Evolutionary conservation across 1,284 basidiomycete genomes (phyloP).

Genomic region (Quambalaria eucalypti): DNA sequence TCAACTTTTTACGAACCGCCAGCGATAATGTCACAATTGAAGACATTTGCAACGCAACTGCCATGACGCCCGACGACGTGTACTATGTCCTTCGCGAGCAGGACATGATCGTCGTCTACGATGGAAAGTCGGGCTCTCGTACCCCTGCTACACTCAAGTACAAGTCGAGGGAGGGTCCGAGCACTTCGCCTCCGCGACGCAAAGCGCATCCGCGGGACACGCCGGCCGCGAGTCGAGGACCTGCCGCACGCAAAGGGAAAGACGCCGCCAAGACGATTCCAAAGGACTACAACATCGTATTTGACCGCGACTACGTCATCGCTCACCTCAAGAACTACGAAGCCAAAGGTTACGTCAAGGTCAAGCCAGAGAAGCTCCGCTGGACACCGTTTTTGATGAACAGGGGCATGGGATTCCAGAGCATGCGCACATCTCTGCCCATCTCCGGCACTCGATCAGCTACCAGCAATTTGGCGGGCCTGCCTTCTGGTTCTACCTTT

Average conservation of each 20-base stretch:
- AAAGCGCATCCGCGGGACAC: conserved; percentile 44
- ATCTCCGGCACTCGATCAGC: too few species aligned
- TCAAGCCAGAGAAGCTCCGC: conserved; percentile 77
- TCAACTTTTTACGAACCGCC: conserved; percentile 64
- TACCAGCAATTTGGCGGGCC: too few species aligned
- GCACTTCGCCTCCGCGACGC: not conserved
- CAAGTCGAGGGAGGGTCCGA: conserved; percentile 9
- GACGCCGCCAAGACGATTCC: conserved; percentile 55
- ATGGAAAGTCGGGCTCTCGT: conserved; percentile 22
- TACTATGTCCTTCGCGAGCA: conserved; percentile 67
- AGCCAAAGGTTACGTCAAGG: conserved; percentile 67
- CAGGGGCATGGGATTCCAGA: too few species aligned
- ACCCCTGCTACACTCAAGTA: conserved; percentile 10
- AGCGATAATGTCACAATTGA: conserved; percentile 61
- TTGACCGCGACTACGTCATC: conserved; percentile 63
- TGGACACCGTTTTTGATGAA: conserved; percentile 87
- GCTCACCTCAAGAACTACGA: conserved; percentile 64
- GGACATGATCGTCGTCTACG: conserved; percentile 61
- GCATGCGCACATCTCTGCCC: too few species aligned
- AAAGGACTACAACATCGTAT: conserved; percentile 66
- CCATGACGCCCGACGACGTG: conserved; percentile 84
- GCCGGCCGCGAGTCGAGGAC: conserved; percentile 53
- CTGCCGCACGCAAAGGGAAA: conserved; percentile 44
- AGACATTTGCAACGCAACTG: conserved; percentile 80
- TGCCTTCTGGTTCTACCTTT: too few species aligned